Evolutionary conservation across 202 grass and related monocot species (phyloP), one percentile per base, ranked within the genome.

Genomic region (Musa balbisiana): DNA sequence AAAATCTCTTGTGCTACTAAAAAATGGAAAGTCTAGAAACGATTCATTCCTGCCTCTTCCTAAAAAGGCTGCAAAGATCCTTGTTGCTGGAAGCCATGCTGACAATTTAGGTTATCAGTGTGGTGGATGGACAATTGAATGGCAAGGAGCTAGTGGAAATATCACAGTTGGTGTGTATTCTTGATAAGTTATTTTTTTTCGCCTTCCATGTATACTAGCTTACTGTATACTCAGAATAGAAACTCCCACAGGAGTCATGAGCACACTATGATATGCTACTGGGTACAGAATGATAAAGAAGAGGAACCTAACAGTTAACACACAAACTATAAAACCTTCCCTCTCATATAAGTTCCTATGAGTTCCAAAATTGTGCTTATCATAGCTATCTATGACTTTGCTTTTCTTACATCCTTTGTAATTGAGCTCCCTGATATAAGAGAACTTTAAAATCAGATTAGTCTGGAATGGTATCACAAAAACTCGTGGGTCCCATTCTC

Each of bases 51-150:
- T 96, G 59, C 93, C 93, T 62, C 85, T 96, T 12, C 93, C 93
- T 49, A 96, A 92, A 84, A 96, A 92, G 83, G 84, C 93, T 83
- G 87, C 74, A 56, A 92, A 78, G 76, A 96, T 96, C 62, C 87
- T 96, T 73, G 90, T 96, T 78, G 82, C 90, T 76, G 93, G 90
- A 81, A 90, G 85, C 51, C 93, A 96, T 85, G 89, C 89, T 50
- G 82, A 82, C 71, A 91, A 92, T 78, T 88, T 96, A 78, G 93
- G 93, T 65, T 96, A 96, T 75, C 93, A 96, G 63, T 96, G 93
- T 87, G 93, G 93, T 76, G 93, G 93, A 26, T 97, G 93, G 93
- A 92, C 93, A 60, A 92, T 97, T 82, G 29, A 97, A 71, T 97
- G 93, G 93, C 89, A 87, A 75, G 93, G 90, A 52, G 84, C 20